phyloP scores from a whole-genome alignment of 495 filamentous ascomycete species.

The Penicillium ucsense region DNA sequence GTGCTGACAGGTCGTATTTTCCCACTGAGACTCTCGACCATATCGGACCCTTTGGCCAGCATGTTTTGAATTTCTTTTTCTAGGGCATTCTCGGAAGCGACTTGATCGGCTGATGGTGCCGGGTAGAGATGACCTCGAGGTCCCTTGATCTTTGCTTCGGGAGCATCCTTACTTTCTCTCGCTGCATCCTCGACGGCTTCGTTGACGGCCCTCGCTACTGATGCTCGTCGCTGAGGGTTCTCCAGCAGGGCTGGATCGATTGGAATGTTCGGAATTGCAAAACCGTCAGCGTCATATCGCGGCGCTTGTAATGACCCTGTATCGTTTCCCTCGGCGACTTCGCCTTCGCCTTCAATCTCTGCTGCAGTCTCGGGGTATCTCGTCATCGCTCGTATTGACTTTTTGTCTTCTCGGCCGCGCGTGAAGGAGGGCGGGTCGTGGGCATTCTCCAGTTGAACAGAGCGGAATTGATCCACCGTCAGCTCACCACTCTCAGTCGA shows the following conservation, averaged over 20 bases:
- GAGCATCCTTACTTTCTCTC: slow-evolving; percentile 8
- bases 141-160: slow-evolving; percentile 23
- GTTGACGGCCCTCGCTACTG: slow-evolving; percentile 14
- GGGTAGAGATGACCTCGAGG: slow-evolving; percentile 20
- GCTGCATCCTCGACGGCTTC: slow-evolving; percentile 16
- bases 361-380: slow-evolving; percentile 39
- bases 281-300: slow-evolving; percentile 39
- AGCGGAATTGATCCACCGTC: slow-evolving; percentile 80
- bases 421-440: slow-evolving; percentile 80
- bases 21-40: slow-evolving; percentile 22
- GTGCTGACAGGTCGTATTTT: slow-evolving; percentile 9
- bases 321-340: slow-evolving; percentile 8
- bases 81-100: slow-evolving; percentile 35
- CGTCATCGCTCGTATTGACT: slow-evolving; percentile 23
- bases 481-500: slow-evolving; percentile 67
- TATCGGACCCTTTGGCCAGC: slow-evolving; percentile 28
- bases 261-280: slow-evolving; percentile 38
- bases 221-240: slow-evolving; percentile 11
- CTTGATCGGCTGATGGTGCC: slow-evolving; percentile 26
- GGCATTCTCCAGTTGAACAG: slow-evolving; percentile 50
- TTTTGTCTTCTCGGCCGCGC: slow-evolving; percentile 44
- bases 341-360: slow-evolving; percentile 31
- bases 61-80: slow-evolving; percentile 34
- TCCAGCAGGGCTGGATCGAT: slow-evolving; percentile 35
- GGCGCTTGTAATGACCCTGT: slow-evolving; percentile 16